Evolutionary conservation across 2,329 filamentous ascomycete species (phyloP), one percentile per base, ranked within the genome.

Genomic region (Orbilia ellipsospora): DNA sequence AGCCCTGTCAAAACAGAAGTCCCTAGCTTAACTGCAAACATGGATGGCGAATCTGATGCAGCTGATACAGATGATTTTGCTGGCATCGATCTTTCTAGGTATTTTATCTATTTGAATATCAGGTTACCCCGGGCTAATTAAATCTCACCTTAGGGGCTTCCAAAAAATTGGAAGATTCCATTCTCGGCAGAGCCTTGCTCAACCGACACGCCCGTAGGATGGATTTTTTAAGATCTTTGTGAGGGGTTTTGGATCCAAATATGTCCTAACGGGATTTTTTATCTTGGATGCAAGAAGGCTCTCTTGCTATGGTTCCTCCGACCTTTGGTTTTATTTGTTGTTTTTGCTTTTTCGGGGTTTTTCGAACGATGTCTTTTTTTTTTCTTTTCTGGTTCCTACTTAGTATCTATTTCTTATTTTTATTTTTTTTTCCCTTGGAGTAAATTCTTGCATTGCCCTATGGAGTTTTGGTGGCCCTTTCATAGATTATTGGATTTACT

Each of bases 141-240:
- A 2, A 2, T 31, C 23, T 2, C 40, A 45, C n/a, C 10, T 4
- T 16, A 75, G 72, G 64, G 72, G 72, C 0, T 77, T 77, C 57
- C 73, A 77, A 67, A 77, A 77, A 72, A 77, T 77, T 50, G 73
- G 73, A 20, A 77, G 66, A 63, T 77, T 77, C 16, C 73, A 77
- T 50, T 31, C 73, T 10, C 73, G 66, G 3, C 66, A 64, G 6
- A 61, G 57, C 50, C 50, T 76, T n/a, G 44, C 55, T 12, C 72
- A 75, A 31, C 23, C 64, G 40, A 65, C 44, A 15, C 66, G 66
- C 7, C 66, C 64, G 57, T 60, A 48, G 44, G 52, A 13, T 7
- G 31, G 26, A 23, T 23, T 18, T 48, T 15, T 4, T 10, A 18
- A 48, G 13, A 3, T 48, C 23, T 23, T 23, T 23, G 2, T 23